Evolutionary conservation across 768 basidiomycete species (phyloP).

Genomic region (Gyrodon lividus): DNA sequence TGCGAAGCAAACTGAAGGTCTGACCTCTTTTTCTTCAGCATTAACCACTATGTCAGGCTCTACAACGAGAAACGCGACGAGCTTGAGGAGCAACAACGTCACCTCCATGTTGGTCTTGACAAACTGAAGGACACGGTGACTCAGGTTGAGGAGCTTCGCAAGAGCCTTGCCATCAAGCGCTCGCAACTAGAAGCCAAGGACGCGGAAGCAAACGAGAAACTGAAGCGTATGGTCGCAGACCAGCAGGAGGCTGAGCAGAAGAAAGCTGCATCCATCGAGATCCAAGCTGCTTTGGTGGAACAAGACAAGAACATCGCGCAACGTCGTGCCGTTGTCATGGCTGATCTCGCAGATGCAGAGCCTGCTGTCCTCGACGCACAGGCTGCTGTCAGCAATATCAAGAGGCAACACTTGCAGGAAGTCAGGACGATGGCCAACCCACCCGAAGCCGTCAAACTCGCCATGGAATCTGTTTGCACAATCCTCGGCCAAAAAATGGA

Average conservation of each 20-base stretch:
- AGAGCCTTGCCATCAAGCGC: conserved; percentile 92
- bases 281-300: conserved; percentile 89
- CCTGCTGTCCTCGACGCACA: conserved; percentile 96
- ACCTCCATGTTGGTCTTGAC: conserved; percentile 96
- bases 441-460: conserved; percentile 94
- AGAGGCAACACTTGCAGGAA: conserved; percentile 92
- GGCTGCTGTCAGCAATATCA: conserved; percentile 95
- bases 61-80: conserved; percentile 97
- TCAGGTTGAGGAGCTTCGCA: conserved; percentile 94
- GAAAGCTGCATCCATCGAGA: conserved; percentile 93
- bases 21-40: conserved; percentile 48
- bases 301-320: conserved; percentile 90
- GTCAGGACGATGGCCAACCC: conserved; percentile 98
- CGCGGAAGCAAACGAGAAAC: conserved; percentile 93
- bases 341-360: conserved; percentile 95
- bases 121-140: conserved; percentile 94
- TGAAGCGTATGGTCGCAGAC: conserved; percentile 96
- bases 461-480: conserved; percentile 98
- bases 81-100: conserved; percentile 96
- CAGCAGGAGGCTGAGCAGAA: conserved; percentile 99
- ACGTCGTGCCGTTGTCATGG: conserved; percentile 85
- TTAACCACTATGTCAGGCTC: conserved; percentile 94
- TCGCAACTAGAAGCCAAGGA: conserved; percentile 92
- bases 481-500: conserved; percentile 96
- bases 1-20: neutral